Conservation (phyloP, 768 basidiomycete species). For the Hygrophorus russula region DNA sequence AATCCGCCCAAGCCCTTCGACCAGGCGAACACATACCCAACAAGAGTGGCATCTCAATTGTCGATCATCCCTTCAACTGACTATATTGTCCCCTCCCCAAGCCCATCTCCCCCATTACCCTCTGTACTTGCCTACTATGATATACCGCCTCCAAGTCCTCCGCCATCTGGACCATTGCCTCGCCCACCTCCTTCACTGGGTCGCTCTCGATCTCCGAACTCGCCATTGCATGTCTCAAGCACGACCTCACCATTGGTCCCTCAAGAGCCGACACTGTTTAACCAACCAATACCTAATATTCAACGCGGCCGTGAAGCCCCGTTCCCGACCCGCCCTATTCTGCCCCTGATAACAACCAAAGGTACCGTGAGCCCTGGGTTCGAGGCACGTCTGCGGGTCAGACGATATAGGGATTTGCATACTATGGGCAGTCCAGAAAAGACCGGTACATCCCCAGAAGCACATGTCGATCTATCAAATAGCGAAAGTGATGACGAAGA, state of each 20-base stretch:
- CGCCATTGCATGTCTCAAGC: slow-evolving; percentile 5
- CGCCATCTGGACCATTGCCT: slow-evolving; percentile 34
- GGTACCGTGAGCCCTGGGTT: slow-evolving; percentile 9
- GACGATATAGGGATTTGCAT: slow-evolving; percentile 21
- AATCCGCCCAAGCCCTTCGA: no score
- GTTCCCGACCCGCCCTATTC: slow-evolving; percentile 37
- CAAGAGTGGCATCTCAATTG: no score
- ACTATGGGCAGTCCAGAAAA: slow-evolving; percentile 12
- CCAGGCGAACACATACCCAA: no score
- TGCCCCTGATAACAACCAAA: slow-evolving; percentile 14
- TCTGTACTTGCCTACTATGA: slow-evolving; percentile 33
- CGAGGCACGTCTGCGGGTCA: slow-evolving; percentile 17
- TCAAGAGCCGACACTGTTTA: no score
- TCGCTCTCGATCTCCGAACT: slow-evolving; percentile 1
- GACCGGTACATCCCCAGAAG: slow-evolving; percentile 6
- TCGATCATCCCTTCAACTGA: slow-evolving; percentile 19
- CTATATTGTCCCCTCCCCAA: slow-evolving; percentile 25
- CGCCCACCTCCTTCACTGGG: slow-evolving; percentile 18
- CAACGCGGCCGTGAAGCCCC: slow-evolving; percentile 39
- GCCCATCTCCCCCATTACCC: slow-evolving; percentile 15
- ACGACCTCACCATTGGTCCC: slow-evolving; percentile 4
- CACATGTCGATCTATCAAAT: slow-evolving; percentile 11
- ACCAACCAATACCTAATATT: slow-evolving; percentile 9
- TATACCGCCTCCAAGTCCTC: slow-evolving; percentile 39
- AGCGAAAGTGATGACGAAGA: slow-evolving; percentile 16